These are phyloP conservation scores for Nakaseomyces uthaithaninus DNA, from an alignment of 1,139 yeast genomes.

Conservation along the genomic window DNA sequence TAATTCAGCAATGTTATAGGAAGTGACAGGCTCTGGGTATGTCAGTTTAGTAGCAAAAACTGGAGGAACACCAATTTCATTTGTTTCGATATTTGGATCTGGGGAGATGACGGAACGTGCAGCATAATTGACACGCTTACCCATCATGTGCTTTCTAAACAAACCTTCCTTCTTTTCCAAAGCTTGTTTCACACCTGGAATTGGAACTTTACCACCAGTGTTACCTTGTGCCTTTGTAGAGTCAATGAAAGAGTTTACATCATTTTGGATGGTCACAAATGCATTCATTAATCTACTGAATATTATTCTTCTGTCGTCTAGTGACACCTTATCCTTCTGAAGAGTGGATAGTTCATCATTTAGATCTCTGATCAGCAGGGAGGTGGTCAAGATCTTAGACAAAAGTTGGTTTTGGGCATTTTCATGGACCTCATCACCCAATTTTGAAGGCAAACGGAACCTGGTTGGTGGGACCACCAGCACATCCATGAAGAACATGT, in stretches of 20 bases:
- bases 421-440: conserved; percentile 95
- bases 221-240: conserved; percentile 76
- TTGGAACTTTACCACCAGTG: conserved; percentile 58
- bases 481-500: conserved; percentile 80
- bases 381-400: conserved; percentile 69
- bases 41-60: conserved; percentile 93
- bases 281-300: conserved; percentile 91
- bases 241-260: conserved; percentile 89
- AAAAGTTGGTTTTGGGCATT: conserved; percentile 86
- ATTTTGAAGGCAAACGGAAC: conserved; percentile 91
- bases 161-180: conserved; percentile 97
- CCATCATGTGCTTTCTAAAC: conserved; percentile 99
- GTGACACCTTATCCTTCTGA: conserved; percentile 56
- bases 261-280: conserved; percentile 89
- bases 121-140: conserved; percentile 97
- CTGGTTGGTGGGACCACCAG: conserved; percentile 94
- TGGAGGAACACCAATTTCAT: conserved; percentile 98
- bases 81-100: conserved; percentile 95
- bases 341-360: conserved; percentile 63
- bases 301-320: conserved; percentile 63
- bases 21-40: conserved; percentile 97
- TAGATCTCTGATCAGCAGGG: conserved; percentile 76
- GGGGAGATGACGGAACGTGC: conserved; percentile 99
- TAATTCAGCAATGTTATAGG: conserved; percentile 81
- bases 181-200: conserved; percentile 96